Conservation (phyloP, 2,329 filamentous ascomycete species). For the Arthroderma uncinatum region DNA sequence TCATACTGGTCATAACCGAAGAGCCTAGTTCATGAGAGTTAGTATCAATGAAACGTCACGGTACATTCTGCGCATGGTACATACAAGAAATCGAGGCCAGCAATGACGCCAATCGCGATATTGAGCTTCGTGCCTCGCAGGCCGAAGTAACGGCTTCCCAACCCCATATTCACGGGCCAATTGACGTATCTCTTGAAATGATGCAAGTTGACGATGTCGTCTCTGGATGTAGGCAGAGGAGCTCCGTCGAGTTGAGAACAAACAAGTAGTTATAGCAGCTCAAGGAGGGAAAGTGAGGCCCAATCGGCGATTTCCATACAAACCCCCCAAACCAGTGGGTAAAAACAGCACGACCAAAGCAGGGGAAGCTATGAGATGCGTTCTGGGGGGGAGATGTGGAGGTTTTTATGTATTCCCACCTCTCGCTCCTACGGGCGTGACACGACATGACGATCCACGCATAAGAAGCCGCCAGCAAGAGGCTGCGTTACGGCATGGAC, state of each 20-base stretch:
- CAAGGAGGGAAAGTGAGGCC: background rate
- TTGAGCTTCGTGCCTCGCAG: conserved; percentile 55
- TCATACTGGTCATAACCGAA: conserved; percentile 53
- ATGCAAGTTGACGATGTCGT: background rate
- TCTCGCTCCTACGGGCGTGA: background rate
- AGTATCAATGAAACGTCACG: conserved; percentile 5
- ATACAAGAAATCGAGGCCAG: conserved; percentile 58
- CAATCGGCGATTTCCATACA: background rate
- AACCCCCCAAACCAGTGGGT: background rate
- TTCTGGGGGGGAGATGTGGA: background rate
- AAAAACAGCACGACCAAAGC: background rate
- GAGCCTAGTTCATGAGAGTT: conserved; percentile 22
- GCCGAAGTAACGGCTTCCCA: conserved; percentile 45
- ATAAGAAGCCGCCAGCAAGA: background rate
- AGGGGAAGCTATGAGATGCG: background rate
- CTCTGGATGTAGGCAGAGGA: background rate
- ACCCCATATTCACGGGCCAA: conserved; percentile 16
- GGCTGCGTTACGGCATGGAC: conserved; percentile 1
- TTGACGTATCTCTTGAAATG: background rate
- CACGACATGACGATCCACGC: conserved; percentile 3
- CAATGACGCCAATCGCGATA: conserved; percentile 58
- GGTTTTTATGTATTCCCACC: background rate
- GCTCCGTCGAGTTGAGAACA: background rate
- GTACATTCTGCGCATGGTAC: background rate
- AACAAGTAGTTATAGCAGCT: background rate